Conservation (phyloP, 106 monocot genomes). For the Acorus gramineus region DNA sequence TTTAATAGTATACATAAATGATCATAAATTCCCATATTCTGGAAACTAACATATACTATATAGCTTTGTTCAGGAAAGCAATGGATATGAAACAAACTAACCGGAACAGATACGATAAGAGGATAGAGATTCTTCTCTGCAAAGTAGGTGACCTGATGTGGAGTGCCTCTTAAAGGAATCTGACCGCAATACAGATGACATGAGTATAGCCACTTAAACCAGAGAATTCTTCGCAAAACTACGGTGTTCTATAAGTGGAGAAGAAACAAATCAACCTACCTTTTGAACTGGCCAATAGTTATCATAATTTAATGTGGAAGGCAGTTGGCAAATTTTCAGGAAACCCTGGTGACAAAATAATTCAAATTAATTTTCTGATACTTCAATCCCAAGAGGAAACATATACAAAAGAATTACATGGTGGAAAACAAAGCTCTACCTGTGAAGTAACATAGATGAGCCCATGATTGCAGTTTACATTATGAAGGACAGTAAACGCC, state of each 20-base stretch:
- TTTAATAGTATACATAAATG: too few species aligned
- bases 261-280: constrained; percentile 24
- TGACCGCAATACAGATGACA: constrained; percentile 17
- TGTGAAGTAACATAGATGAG: constrained; percentile 94
- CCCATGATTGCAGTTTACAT: constrained; percentile 95
- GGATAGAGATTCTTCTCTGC: constrained; percentile 88
- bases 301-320: constrained; percentile 75
- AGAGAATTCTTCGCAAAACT: not conserved
- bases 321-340: constrained; percentile 92
- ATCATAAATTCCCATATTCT: too few species aligned
- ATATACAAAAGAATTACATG: not conserved
- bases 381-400: not conserved
- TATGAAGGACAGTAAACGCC: constrained; percentile 89
- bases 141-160: constrained; percentile 88
- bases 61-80: not conserved
- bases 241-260: not conserved
- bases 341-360: constrained; percentile 43
- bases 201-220: not conserved
- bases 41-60: too few species aligned
- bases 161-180: constrained; percentile 84
- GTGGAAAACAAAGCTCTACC: constrained; percentile 35
- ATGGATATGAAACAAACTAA: constrained; percentile 31
- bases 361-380: not conserved
- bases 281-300: constrained; percentile 93
- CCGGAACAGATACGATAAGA: constrained; percentile 82